A percentile compares a stretch with the other conserved stretches of the same genome.
These are phyloP conservation scores for Aschersonia sp. DNA, from an alignment of 2,329 filamentous ascomycete species.

Conservation along the genomic window DNA sequence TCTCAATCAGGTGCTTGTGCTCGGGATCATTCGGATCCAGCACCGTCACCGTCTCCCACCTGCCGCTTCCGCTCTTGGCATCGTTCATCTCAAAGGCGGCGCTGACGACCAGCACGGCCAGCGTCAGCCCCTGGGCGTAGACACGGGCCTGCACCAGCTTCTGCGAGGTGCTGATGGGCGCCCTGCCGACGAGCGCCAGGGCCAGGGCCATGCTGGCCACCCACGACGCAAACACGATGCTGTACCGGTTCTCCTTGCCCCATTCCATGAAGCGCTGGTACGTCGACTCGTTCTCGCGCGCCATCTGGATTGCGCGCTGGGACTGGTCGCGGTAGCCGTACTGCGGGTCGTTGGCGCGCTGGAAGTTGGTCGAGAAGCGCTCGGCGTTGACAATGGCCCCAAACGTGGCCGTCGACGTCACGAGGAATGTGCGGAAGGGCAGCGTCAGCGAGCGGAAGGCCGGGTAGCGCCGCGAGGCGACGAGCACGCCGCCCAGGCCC, in stretches of 20 bases:
- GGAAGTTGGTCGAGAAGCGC: slow-evolving; percentile 48
- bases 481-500: slow-evolving; percentile 53
- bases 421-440: slow-evolving; percentile 82
- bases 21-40: slow-evolving; percentile 68
- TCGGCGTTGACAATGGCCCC: slow-evolving; percentile 81
- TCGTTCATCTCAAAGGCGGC: slow-evolving; percentile 73
- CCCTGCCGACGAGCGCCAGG: slow-evolving; percentile 62
- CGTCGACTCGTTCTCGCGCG: slow-evolving; percentile 39
- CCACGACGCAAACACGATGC: slow-evolving; percentile 73
- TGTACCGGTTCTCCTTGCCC: slow-evolving; percentile 70
- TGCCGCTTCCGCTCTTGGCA: slow-evolving; percentile 57
- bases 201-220: slow-evolving; percentile 64
- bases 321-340: slow-evolving; percentile 51
- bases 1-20: slow-evolving; percentile 74
- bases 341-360: slow-evolving; percentile 53
- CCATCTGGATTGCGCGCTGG: slow-evolving; percentile 37
- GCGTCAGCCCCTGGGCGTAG: slow-evolving; percentile 79
- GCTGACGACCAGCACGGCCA: slow-evolving; percentile 69
- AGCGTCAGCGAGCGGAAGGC: slow-evolving; percentile 71
- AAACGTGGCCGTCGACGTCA: slow-evolving; percentile 71
- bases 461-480: slow-evolving; percentile 56
- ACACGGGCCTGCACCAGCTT: slow-evolving; percentile 91
- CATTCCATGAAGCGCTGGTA: slow-evolving; percentile 53
- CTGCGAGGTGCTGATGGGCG: slow-evolving; percentile 59
- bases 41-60: slow-evolving; percentile 76